Conservation (phyloP, 179 eudicot genomes). For the Camellia oleifera region DNA sequence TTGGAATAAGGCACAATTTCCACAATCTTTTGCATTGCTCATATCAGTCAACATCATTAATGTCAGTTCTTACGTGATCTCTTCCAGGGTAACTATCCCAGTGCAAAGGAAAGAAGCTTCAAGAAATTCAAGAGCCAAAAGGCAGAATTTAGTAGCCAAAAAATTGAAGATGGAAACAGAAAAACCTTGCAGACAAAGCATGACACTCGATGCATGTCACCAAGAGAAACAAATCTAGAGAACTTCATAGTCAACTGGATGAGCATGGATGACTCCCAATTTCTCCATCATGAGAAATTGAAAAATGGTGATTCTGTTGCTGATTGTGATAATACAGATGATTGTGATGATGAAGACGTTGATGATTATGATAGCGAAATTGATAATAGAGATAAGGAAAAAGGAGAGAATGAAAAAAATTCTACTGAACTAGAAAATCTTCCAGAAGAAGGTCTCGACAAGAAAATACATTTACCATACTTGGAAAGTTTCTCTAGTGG, state of each 20-base stretch:
- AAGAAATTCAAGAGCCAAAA: conserved; percentile 29
- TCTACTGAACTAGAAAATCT: not conserved
- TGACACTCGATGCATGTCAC: not conserved
- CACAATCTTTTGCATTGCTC: not conserved
- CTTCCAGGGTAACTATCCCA: conserved; percentile 5
- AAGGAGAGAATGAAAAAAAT: not conserved
- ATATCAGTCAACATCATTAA: not conserved
- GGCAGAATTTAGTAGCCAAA: conserved; percentile 9
- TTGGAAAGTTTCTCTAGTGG: not conserved
- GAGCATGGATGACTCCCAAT: conserved; percentile 24
- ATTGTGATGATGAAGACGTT: conserved; percentile 21
- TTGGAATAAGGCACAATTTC: not conserved
- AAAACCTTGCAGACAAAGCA: not conserved
- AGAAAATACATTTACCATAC: not conserved
- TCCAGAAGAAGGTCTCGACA: not conserved
- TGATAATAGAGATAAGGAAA: not conserved
- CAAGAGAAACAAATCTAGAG: conserved; percentile 1
- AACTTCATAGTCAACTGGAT: conserved; percentile 35
- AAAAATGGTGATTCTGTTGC: conserved; percentile 21
- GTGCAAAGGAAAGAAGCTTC: conserved; percentile 8
- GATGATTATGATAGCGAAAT: conserved; percentile 14
- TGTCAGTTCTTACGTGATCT: not conserved
- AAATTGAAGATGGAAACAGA: not conserved
- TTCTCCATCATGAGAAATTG: conserved; percentile 13
- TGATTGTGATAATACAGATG: conserved; percentile 26